A percentile compares a stretch with the other conserved stretches of the same genome.
phyloP scores from a whole-genome alignment of 441 rosid genomes.

The Lepidium campestre region DNA sequence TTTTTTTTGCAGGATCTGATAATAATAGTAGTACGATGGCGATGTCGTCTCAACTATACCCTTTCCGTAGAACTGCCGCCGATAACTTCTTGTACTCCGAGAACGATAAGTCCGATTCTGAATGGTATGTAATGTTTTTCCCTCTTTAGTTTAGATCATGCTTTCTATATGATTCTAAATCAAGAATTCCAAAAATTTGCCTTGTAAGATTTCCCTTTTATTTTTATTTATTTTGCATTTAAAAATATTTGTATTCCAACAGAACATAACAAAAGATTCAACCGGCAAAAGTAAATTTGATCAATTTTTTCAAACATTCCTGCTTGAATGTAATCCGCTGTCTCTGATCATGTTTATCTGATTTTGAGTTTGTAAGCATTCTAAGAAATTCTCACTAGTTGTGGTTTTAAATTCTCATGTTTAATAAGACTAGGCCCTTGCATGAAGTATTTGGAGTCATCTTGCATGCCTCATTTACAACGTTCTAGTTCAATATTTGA shows the following conservation, averaged over 20 bases:
- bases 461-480: not conserved
- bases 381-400: not conserved
- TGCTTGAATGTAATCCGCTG: not conserved
- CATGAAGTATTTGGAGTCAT: not conserved
- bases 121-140: slow-evolving; percentile 17
- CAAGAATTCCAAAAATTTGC: not conserved
- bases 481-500: not conserved
- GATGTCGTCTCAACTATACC: slow-evolving; percentile 20
- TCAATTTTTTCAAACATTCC: not conserved
- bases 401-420: not conserved
- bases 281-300: not conserved
- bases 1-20: slow-evolving; percentile 3
- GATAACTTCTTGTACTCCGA: slow-evolving; percentile 22
- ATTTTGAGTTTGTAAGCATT: not conserved
- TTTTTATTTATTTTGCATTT: not conserved
- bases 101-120: slow-evolving; percentile 25
- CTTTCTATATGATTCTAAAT: not conserved
- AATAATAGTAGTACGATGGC: not conserved
- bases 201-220: not conserved
- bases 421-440: not conserved
- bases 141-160: not conserved
- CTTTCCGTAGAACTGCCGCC: slow-evolving; percentile 20
- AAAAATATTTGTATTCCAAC: not conserved
- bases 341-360: not conserved
- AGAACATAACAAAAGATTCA: not conserved